These are phyloP conservation scores for Teunomyces lycoperdinae DNA, from an alignment of 805 yeast species.

Conservation along the genomic window DNA sequence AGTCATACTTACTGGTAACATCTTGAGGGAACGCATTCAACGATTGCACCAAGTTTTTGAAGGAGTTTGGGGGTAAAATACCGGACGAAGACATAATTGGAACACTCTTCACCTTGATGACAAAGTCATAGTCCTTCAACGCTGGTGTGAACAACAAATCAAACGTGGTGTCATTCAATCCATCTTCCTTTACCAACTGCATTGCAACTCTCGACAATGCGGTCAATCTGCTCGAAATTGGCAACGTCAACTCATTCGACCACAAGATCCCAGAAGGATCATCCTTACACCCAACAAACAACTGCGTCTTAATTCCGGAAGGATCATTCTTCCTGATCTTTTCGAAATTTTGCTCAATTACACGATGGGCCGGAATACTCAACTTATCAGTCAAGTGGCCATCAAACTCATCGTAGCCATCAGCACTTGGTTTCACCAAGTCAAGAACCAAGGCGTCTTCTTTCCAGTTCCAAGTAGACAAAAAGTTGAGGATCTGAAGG, in stretches of 20 bases:
- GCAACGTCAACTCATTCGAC: constrained; percentile 61
- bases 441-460: constrained; percentile 83
- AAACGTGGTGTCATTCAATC: constrained; percentile 37
- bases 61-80: constrained; percentile 49
- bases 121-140: constrained; percentile 78
- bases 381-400: constrained; percentile 55
- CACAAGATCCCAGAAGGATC: constrained; percentile 88
- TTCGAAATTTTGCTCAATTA: constrained; percentile 62
- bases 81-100: constrained; percentile 52
- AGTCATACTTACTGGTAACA: constrained; percentile 53
- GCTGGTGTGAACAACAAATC: constrained; percentile 76
- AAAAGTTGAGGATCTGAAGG: constrained; percentile 63
- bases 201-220: constrained; percentile 79
- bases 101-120: constrained; percentile 53
- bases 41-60: constrained; percentile 57
- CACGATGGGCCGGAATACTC: constrained; percentile 58
- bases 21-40: constrained; percentile 44
- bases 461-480: constrained; percentile 92
- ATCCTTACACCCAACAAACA: constrained; percentile 76
- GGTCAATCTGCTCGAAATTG: constrained; percentile 85
- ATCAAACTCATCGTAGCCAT: constrained; percentile 16
- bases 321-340: constrained; percentile 77
- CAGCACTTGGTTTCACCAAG: constrained; percentile 43
- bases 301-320: constrained; percentile 70
- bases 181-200: constrained; percentile 48